These are phyloP conservation scores for Mucor sp. DNA, from an alignment of 371 early-diverging fungal species.

Conservation along the genomic window DNA sequence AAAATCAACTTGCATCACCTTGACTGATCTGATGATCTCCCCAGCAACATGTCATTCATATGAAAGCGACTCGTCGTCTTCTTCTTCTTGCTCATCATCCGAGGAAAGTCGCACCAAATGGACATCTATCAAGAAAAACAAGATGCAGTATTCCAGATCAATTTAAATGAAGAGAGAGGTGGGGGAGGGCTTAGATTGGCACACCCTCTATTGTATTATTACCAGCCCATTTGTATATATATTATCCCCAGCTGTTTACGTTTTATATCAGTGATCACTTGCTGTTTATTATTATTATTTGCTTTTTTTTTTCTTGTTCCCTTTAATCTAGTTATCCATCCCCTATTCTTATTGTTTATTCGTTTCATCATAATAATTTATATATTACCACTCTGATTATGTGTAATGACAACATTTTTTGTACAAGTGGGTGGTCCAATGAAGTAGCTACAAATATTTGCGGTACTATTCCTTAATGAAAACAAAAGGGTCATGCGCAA, in stretches of 20 bases:
- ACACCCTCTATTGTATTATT: background rate
- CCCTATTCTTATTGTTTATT: background rate
- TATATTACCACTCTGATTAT: background rate
- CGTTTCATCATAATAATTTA: constrained; percentile 1
- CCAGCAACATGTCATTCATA: constrained; percentile 1
- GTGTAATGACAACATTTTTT: constrained; percentile 1
- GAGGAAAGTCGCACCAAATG: background rate
- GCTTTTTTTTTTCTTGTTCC: no score
- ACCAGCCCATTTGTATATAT: background rate
- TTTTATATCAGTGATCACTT: background rate
- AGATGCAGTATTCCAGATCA: background rate
- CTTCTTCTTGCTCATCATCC: background rate
- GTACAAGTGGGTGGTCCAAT: background rate
- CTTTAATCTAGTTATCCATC: background rate
- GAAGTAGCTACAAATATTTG: background rate
- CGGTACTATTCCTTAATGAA: background rate
- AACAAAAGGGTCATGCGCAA: background rate
- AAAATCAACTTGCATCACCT: constrained; percentile 26
- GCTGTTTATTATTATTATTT: background rate
- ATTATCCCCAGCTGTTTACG: background rate
- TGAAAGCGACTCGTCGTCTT: constrained; percentile 2
- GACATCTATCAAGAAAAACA: background rate
- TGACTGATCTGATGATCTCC: constrained; percentile 22
- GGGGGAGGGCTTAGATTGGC: background rate
- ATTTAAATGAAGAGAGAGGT: background rate